Evolutionary conservation across 1,284 basidiomycete species (phyloP), one percentile per base, ranked within the genome.

Genomic region (Phellinidium pouzarii): DNA sequence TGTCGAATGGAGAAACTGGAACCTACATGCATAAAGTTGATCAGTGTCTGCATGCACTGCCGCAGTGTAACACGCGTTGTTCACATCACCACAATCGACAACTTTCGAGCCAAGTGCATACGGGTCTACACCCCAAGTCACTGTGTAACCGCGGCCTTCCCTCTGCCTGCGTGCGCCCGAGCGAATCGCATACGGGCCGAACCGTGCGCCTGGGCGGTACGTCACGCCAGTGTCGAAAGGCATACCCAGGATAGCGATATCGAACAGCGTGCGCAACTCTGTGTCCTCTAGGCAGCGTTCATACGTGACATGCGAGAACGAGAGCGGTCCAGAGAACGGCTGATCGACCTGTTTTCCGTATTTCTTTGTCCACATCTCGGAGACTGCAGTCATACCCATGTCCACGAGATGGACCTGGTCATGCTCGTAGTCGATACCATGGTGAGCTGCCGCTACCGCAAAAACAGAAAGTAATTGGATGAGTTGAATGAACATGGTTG

Each of bases 11-110:
- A 52, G 66, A 79, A 29, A 84, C 66, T 7, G 87, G 86, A 14
- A 89, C 77, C 84, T 87, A 44, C 0, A 36, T n/a, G 14, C 23
- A 8, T 14, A 9, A 20, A 29, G 25, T 25, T n/a, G 52, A 7
- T 25, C 29, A 20, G 8, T 20, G 40, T 41, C 12, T 6, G 48
- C 41, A 19, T 7, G 26, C 0, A 48, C 44, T 17, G 38, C 3
- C 9, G 45, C 4, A 25, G n/a, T 52, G n/a, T 37, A 22, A n/a
- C n/a, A 37, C 20, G 6, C 22, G 38, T 9, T 42, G 47, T 45
- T 37, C 60, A 86, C 84, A 66, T 91, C 88, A 51, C 87, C 89
- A 58, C 89, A 91, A 60, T 91, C 88, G n/a, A 91, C 64, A 53
- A 90, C 71, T 56, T 74, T 81, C 26, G 71, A 67, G 8, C 76